phyloP scores from a whole-genome alignment of 441 rosid genomes.

The Gossypium gossypioides region DNA sequence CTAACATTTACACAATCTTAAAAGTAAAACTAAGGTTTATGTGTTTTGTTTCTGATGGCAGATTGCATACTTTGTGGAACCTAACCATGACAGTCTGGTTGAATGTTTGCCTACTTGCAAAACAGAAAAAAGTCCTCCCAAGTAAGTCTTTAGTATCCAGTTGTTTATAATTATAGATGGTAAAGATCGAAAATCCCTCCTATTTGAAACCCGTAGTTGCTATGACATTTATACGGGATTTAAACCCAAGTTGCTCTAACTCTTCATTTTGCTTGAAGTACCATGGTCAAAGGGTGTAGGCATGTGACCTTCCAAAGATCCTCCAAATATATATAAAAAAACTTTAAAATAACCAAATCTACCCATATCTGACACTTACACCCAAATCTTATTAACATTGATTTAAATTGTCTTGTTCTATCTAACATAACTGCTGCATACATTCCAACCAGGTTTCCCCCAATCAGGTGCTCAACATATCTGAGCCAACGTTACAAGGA shows the following conservation, averaged over 20 bases:
- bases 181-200: neutral
- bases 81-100: constrained; percentile 77
- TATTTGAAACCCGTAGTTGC: neutral
- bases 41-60: constrained; percentile 19
- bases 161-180: neutral
- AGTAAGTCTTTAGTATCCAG: constrained; percentile 38
- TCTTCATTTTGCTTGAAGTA: neutral
- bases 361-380: too few species aligned
- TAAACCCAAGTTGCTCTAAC: neutral
- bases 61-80: constrained; percentile 82
- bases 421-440: neutral
- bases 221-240: neutral
- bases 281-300: neutral
- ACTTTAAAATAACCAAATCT: too few species aligned
- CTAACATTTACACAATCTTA: neutral
- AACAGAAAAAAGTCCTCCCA: constrained; percentile 59
- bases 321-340: too few species aligned
- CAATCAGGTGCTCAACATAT: constrained; percentile 58
- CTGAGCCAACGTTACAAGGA: constrained; percentile 64
- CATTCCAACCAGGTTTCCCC: constrained; percentile 47
- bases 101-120: constrained; percentile 94
- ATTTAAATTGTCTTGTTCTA: neutral
- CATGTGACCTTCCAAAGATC: neutral
- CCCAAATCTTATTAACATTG: neutral
- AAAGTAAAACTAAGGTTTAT: neutral